Base-by-base conservation (phyloP, 1,139 yeast genomes). In the Pichia kudriavzevii region DNA sequence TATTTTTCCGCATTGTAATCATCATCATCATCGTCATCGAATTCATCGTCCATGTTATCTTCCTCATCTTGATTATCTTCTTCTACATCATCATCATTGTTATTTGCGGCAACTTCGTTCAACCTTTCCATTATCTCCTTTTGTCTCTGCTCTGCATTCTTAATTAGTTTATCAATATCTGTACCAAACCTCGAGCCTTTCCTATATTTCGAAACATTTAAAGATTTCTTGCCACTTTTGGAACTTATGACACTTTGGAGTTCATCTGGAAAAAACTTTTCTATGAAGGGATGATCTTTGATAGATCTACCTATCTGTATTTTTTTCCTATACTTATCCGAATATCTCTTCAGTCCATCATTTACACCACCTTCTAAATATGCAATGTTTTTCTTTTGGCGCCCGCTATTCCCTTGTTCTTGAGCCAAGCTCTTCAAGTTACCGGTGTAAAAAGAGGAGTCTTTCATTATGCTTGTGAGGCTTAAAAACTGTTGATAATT, bases 391-490 rank as follows among this genome's bases (percentile, higher is more conserved):
- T 39, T 38, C 23, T 35, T 41, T 8, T 36, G 38, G 1, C 10
- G 31, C 3, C 23, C 30, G 2, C 13, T 19, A 18, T 15, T 26
- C 1, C 13, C 7, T 15, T 46, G 48, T 13, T 39, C 35, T 10
- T 21, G 32, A 8, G 41, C 38, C 44, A 41, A 47, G 52, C 41
- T 61, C 58, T 32, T 56, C 38, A 45, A 54, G 7, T 73, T 60
- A 0, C 94, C 94, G 0, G 93, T 75, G 52, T 66, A 81, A 43
- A 87, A 79, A 0, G 94, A 83, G 0, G 95, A 88, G 42, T 81
- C 84, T 32, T 69, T 67, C 53, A 85, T 66, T 17, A 74, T 59
- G 20, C 67, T 68, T 28, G 71, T 59, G 43, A 82, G 69, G 39
- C 75, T 69, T 22, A 79, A 67, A 39, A 77, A 72, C 46, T 79